A percentile compares a stretch with the other conserved stretches of the same genome.
Conservation (phyloP, 768 basidiomycete species). For the Chalciporus chontae region DNA sequence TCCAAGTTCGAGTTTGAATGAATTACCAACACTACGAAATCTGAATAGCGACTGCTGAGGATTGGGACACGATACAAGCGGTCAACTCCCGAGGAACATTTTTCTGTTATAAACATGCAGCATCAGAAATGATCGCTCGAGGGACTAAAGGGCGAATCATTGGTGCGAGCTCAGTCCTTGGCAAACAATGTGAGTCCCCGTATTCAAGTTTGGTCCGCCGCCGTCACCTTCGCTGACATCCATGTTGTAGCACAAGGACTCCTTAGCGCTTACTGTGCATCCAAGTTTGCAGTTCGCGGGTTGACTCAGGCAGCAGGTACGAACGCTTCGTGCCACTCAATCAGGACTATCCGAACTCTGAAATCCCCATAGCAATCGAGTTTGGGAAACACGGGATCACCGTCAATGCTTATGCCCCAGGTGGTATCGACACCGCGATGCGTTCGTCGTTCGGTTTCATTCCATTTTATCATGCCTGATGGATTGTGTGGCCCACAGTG, state of each 20-base stretch:
- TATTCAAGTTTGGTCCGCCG: too few species aligned
- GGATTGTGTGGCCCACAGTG: too few species aligned
- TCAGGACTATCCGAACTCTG: not conserved
- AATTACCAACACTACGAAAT: not conserved
- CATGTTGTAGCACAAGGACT: not conserved
- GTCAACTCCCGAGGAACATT: slow-evolving; percentile 54
- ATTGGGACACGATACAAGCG: slow-evolving; percentile 7
- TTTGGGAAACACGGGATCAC: slow-evolving; percentile 32
- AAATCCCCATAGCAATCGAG: slow-evolving; percentile 19
- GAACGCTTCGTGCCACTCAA: not conserved
- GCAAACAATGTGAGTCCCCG: not conserved
- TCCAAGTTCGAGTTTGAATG: too few species aligned
- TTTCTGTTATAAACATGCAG: slow-evolving; percentile 61
- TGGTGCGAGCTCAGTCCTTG: slow-evolving; percentile 28
- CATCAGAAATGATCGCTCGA: slow-evolving; percentile 53
- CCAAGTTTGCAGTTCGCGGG: slow-evolving; percentile 39
- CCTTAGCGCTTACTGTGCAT: slow-evolving; percentile 25
- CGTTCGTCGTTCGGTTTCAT: slow-evolving; percentile 14
- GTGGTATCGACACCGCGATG: slow-evolving; percentile 26
- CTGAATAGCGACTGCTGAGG: not conserved
- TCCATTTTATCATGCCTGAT: too few species aligned
- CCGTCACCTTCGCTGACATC: too few species aligned
- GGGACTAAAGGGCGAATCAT: slow-evolving; percentile 52
- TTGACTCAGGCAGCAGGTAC: slow-evolving; percentile 37
- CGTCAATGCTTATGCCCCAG: slow-evolving; percentile 39